Evolutionary conservation across 2,329 filamentous ascomycete genomes (phyloP).

Genomic region (Pyrenochaeta sp.): DNA sequence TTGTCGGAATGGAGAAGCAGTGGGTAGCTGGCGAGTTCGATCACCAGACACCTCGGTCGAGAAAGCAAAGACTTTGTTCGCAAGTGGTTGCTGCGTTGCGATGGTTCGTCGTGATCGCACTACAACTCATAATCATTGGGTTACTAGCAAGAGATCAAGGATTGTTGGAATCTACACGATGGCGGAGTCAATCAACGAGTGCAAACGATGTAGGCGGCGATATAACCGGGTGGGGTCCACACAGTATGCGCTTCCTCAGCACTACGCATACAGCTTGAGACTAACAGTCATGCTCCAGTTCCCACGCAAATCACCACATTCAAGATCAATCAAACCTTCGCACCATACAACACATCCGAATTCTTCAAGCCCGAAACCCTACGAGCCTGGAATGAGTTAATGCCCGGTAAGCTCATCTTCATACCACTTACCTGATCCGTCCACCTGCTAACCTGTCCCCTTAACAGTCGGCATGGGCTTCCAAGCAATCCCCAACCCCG

Average conservation of each 20-base stretch:
- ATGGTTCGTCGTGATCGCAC: conserved; percentile 42
- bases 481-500: conserved; percentile 38
- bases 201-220: conserved; percentile 43
- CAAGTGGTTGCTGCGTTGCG: conserved; percentile 26
- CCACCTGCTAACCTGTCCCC: not conserved
- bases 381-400: conserved; percentile 44
- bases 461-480: conserved; percentile 45
- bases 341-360: conserved; percentile 46
- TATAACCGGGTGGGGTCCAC: conserved; percentile 44
- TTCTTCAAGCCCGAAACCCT: conserved; percentile 46
- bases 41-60: conserved; percentile 23
- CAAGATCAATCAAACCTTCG: conserved; percentile 45
- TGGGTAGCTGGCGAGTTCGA: conserved; percentile 32
- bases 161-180: conserved; percentile 30
- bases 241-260: conserved; percentile 26
- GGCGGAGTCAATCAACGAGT: conserved; percentile 31
- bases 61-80: conserved; percentile 25
- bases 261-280: not conserved
- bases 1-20: conserved; percentile 40
- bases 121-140: conserved; percentile 42
- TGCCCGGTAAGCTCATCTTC: conserved; percentile 24
- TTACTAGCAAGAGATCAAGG: conserved; percentile 43
- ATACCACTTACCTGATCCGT: too few species aligned
- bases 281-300: conserved; percentile 25
- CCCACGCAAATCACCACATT: conserved; percentile 46